A percentile compares a stretch with the other conserved stretches of the same genome.
These are phyloP conservation scores for Venustampulla echinocandica DNA, from an alignment of 495 filamentous ascomycete species.

Conservation along the genomic window DNA sequence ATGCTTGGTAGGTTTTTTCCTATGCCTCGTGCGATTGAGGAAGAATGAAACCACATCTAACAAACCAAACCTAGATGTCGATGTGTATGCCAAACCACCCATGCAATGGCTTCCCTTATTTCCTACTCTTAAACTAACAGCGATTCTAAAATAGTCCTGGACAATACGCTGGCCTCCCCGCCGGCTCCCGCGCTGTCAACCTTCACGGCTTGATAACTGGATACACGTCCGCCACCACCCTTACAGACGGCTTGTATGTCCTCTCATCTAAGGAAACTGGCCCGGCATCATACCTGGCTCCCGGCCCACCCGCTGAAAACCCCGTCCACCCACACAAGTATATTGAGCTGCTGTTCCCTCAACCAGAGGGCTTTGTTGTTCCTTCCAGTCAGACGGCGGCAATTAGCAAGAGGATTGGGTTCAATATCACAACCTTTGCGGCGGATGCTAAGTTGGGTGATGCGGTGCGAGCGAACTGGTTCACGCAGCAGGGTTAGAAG, in stretches of 20 bases:
- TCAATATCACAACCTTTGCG: constrained; percentile 35
- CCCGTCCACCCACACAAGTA: constrained; percentile 39
- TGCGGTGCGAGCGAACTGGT: constrained; percentile 36
- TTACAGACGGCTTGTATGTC: constrained; percentile 26
- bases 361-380: constrained; percentile 31
- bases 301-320: constrained; percentile 34
- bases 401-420: constrained; percentile 30
- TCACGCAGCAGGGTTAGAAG: too few species aligned
- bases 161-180: too few species aligned
- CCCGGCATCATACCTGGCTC: constrained; percentile 34
- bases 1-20: constrained; percentile 33
- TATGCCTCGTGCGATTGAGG: background rate
- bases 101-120: too few species aligned
- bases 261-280: constrained; percentile 31
- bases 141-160: too few species aligned
- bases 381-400: constrained; percentile 17
- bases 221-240: constrained; percentile 29
- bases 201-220: constrained; percentile 39
- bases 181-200: constrained; percentile 20
- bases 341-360: constrained; percentile 34
- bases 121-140: too few species aligned
- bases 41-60: background rate
- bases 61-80: too few species aligned
- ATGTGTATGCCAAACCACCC: too few species aligned
- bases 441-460: constrained; percentile 27